Percentiles rank a stretch among this genome's conserved stretches.
phyloP scores from a whole-genome alignment of 148 eudicot genomes.

The Dysphania ambrosioides region DNA sequence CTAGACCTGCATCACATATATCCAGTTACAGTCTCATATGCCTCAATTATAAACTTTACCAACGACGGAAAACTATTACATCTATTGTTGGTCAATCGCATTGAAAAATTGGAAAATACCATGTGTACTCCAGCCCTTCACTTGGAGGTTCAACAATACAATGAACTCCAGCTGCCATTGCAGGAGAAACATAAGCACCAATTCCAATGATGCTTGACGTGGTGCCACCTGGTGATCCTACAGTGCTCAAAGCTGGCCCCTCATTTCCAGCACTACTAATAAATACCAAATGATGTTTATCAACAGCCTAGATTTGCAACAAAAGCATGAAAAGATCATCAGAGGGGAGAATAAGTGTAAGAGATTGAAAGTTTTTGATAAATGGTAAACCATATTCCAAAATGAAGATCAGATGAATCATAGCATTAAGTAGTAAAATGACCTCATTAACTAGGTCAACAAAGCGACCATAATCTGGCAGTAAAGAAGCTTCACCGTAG shows the following conservation, averaged over 20 bases:
- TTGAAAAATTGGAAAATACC: slow-evolving; percentile 40
- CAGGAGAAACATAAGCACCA: slow-evolving; percentile 99
- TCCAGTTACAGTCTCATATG: slow-evolving; percentile 1
- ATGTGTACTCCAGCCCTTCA: slow-evolving; percentile 96
- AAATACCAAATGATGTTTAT: slow-evolving; percentile 77
- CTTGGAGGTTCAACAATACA: slow-evolving; percentile 73
- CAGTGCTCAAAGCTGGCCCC: slow-evolving; percentile 94
- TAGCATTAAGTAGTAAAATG: not conserved
- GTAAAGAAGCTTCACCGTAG: slow-evolving; percentile 84
- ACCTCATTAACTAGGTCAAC: slow-evolving; percentile 96
- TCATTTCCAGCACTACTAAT: slow-evolving; percentile 95
- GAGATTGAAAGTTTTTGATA: not conserved
- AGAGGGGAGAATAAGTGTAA: not conserved
- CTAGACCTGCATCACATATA: slow-evolving; percentile 74
- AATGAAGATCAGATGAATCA: slow-evolving; percentile 4
- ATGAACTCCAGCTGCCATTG: slow-evolving; percentile 97
- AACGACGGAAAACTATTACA: slow-evolving; percentile 4
- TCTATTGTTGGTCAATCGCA: not conserved
- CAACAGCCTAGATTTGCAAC: slow-evolving; percentile 57
- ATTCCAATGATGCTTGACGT: slow-evolving; percentile 94
- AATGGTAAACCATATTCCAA: not conserved
- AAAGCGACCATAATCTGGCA: slow-evolving; percentile 98
- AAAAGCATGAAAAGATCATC: not conserved
- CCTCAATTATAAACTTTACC: not conserved
- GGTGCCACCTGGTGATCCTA: slow-evolving; percentile 98